These are phyloP conservation scores for Cercospora sp. DNA, from an alignment of 2,329 filamentous ascomycete genomes.

Conservation along the genomic window DNA sequence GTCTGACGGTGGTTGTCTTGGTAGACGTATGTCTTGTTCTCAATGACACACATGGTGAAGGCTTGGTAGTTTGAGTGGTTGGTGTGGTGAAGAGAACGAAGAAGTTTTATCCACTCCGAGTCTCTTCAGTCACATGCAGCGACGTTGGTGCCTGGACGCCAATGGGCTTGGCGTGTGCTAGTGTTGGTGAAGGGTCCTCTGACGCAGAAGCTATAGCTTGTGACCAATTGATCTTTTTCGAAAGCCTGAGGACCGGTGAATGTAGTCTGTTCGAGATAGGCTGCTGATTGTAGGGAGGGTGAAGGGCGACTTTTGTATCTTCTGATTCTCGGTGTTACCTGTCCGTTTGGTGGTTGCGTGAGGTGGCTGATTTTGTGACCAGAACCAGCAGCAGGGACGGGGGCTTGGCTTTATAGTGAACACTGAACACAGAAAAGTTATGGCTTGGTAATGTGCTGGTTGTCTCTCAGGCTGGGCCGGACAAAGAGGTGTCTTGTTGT, in stretches of 20 bases:
- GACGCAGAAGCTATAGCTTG: conserved; percentile 11
- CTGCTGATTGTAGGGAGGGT: neutral
- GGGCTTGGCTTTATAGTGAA: neutral
- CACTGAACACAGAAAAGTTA: neutral
- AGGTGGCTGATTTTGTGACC: conserved; percentile 6
- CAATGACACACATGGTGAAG: conserved; percentile 36
- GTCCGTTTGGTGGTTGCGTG: neutral
- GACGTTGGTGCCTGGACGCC: conserved; percentile 10
- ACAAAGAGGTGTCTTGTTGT: neutral
- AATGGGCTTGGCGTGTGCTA: conserved; percentile 17
- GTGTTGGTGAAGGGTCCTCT: conserved; percentile 11
- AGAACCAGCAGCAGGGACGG: neutral
- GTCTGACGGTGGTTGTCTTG: conserved; percentile 27
- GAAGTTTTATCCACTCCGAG: neutral
- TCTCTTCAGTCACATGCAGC: conserved; percentile 2
- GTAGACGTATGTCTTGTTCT: conserved; percentile 33
- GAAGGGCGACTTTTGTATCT: neutral
- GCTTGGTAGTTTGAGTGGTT: neutral
- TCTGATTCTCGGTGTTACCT: neutral
- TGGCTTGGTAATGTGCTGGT: neutral
- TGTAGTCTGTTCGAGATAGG: neutral
- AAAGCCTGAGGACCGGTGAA: neutral
- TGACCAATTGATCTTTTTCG: conserved; percentile 10
- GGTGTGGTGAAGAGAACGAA: neutral
- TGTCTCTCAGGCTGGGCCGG: neutral